These are phyloP conservation scores for Pestalotiopsis sp. DNA, from an alignment of 2,329 filamentous ascomycete genomes.

Conservation along the genomic window DNA sequence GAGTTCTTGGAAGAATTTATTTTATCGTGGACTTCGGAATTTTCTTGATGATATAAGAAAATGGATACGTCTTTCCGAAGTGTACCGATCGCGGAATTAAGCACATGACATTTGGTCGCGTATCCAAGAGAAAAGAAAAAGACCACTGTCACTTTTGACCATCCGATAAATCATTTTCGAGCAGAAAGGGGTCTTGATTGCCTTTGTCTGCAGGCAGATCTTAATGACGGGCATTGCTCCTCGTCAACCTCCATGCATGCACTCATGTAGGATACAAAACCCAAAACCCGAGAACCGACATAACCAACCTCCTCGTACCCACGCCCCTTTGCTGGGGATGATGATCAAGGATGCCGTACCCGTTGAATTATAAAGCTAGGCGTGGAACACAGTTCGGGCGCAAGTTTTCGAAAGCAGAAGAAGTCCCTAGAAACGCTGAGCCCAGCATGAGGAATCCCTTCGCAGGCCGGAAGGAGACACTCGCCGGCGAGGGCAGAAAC, in stretches of 20 bases:
- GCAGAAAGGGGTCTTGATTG: not conserved
- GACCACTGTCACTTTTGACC: not conserved
- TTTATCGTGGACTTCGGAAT: not conserved
- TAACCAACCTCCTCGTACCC: not conserved
- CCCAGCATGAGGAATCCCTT: not conserved
- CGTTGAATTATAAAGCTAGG: not conserved
- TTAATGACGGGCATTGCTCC: not conserved
- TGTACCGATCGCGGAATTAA: not conserved
- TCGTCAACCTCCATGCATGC: not conserved
- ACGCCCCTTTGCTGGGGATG: not conserved
- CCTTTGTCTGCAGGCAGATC: not conserved
- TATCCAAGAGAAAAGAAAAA: not conserved
- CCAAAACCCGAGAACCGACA: not conserved
- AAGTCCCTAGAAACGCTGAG: not conserved
- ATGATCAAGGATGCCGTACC: not conserved
- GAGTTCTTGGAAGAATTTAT: not conserved
- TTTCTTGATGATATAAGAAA: not conserved
- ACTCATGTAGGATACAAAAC: not conserved
- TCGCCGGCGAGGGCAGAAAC: not conserved
- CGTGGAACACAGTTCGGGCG: not conserved
- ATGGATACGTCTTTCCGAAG: not conserved
- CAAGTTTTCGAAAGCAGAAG: not conserved
- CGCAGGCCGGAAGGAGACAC: not conserved
- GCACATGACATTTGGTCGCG: not conserved
- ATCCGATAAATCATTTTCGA: not conserved